phyloP scores from a whole-genome alignment of 495 filamentous ascomycete genomes.

The Ascobolus immersus region DNA sequence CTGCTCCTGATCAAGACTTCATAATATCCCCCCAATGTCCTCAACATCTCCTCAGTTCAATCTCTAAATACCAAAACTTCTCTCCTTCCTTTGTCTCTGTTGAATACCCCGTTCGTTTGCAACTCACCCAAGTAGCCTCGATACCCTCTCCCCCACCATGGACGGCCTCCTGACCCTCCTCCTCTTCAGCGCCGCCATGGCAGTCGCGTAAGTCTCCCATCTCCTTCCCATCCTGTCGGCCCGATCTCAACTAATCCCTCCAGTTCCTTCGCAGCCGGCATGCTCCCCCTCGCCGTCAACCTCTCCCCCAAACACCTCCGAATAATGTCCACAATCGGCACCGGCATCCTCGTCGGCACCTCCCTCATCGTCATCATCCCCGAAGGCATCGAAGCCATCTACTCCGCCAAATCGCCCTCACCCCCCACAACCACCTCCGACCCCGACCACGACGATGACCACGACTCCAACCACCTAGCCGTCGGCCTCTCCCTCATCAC shows the following conservation, averaged over 20 bases:
- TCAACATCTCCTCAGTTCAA: too few relatives aligned
- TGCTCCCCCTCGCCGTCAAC: constrained; percentile 69
- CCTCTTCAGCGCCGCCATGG: constrained; percentile 73
- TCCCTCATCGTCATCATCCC: constrained; percentile 93
- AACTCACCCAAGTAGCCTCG: too few relatives aligned
- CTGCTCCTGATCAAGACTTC: too few relatives aligned
- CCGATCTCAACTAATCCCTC: constrained; percentile 5
- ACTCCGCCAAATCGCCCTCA: constrained; percentile 16
- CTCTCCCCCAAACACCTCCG: constrained; percentile 74
- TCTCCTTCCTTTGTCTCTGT: too few relatives aligned
- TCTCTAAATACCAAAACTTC: too few relatives aligned
- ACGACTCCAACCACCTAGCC: constrained; percentile 15
- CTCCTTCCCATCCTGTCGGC: not conserved
- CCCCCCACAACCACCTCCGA: constrained; percentile 1
- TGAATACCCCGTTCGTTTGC: too few relatives aligned
- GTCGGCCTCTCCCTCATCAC: constrained; percentile 67
- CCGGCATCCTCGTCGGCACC: constrained; percentile 83
- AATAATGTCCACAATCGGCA: constrained; percentile 72
- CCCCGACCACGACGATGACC: constrained; percentile 10
- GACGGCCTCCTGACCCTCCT: constrained; percentile 74
- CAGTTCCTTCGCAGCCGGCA: constrained; percentile 87
- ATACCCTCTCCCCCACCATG: too few relatives aligned
- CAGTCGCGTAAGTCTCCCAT: constrained; percentile 45
- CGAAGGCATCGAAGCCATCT: constrained; percentile 80
- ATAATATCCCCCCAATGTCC: too few relatives aligned